Conservation (phyloP, 2,329 filamentous ascomycete species). For the Monilinia fructicola region DNA sequence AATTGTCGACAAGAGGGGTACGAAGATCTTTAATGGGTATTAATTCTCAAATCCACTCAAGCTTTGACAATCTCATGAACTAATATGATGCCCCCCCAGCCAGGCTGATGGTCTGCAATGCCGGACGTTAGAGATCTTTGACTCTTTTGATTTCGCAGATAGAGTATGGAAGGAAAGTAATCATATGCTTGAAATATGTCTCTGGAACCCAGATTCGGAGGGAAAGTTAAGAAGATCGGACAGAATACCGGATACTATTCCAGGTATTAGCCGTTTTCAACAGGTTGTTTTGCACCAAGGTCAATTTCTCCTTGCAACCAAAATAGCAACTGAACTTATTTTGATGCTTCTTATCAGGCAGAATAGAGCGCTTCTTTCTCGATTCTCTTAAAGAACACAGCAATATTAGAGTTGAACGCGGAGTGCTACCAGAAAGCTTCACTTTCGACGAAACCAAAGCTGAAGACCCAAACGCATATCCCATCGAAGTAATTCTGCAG, state of each 20-base stretch:
- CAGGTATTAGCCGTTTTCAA: slow-evolving; percentile 61
- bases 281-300: slow-evolving; percentile 71
- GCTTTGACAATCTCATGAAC: neutral
- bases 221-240: slow-evolving; percentile 58
- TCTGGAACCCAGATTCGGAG: slow-evolving; percentile 62
- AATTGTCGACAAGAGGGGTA: slow-evolving; percentile 48
- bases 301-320: neutral
- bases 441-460: slow-evolving; percentile 52
- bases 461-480: slow-evolving; percentile 55
- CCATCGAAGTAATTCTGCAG: slow-evolving; percentile 58
- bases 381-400: slow-evolving; percentile 58
- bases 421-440: slow-evolving; percentile 56
- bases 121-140: slow-evolving; percentile 66
- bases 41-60: too few species aligned
- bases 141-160: slow-evolving; percentile 67
- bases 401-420: slow-evolving; percentile 58
- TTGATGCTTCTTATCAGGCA: slow-evolving; percentile 33
- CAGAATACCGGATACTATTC: slow-evolving; percentile 61
- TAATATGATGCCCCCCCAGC: slow-evolving; percentile 40
- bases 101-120: slow-evolving; percentile 65
- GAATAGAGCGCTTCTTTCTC: slow-evolving; percentile 66
- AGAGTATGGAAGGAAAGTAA: slow-evolving; percentile 65
- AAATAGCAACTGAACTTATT: neutral
- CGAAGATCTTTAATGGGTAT: slow-evolving; percentile 38
- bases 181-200: slow-evolving; percentile 63